phyloP scores from a whole-genome alignment of 2,329 filamentous ascomycete genomes.

The Aspergillus caelatus region DNA sequence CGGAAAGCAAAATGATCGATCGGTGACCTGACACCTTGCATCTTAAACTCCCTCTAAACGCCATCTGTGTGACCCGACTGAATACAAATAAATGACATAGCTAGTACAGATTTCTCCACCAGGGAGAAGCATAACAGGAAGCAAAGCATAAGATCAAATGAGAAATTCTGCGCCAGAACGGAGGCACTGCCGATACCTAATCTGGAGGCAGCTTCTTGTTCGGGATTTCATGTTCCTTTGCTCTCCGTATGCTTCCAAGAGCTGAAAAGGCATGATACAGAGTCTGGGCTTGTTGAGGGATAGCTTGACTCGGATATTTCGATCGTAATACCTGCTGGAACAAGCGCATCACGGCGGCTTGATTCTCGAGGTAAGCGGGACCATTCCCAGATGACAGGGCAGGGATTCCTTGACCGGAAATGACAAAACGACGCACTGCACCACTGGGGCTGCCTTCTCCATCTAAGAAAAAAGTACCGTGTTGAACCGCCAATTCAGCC shows the following conservation, averaged over 20 bases:
- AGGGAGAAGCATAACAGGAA: neutral
- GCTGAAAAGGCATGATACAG: neutral
- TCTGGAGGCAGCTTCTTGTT: neutral
- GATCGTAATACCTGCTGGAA: slow-evolving; percentile 59
- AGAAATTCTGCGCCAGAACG: fast-evolving
- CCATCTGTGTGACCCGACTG: neutral
- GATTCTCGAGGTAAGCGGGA: slow-evolving; percentile 53
- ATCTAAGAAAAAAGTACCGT: slow-evolving; percentile 57
- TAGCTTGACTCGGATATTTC: slow-evolving; percentile 38
- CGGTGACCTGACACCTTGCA: neutral
- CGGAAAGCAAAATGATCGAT: neutral
- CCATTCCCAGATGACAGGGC: slow-evolving; percentile 48
- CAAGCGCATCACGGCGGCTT: slow-evolving; percentile 61
- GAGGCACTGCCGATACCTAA: neutral
- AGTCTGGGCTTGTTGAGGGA: neutral
- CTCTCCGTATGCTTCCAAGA: neutral
- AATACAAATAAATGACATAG: neutral
- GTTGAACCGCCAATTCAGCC: slow-evolving; percentile 33
- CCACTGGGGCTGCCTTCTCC: slow-evolving; percentile 53
- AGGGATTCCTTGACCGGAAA: slow-evolving; percentile 58
- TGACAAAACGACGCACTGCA: slow-evolving; percentile 59
- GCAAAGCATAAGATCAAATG: too few species aligned
- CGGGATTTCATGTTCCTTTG: neutral
- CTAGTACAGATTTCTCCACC: neutral
- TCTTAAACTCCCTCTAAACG: neutral